Evolutionary conservation across 768 basidiomycete species (phyloP).

Genomic region (Lentinula guzmanii): DNA sequence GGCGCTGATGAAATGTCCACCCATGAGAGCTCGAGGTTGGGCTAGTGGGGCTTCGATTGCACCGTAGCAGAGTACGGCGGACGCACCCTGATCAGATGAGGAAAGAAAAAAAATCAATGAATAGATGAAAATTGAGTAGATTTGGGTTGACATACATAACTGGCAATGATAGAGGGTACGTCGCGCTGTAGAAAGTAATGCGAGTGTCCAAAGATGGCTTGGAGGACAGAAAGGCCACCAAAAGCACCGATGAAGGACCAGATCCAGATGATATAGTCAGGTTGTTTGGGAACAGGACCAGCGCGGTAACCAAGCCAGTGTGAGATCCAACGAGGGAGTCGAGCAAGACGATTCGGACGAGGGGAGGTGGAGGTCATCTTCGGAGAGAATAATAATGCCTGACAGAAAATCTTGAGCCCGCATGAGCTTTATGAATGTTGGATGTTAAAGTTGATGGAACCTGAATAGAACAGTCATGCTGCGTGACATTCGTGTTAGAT

Average conservation of each 20-base stretch:
- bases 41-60: conserved; percentile 46
- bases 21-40: conserved; percentile 45
- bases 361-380: neutral
- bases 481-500: neutral
- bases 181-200: conserved; percentile 39
- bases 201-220: conserved; percentile 42
- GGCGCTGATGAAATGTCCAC: conserved; percentile 47
- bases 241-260: conserved; percentile 54
- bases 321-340: neutral
- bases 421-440: neutral
- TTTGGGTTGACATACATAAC: conserved; percentile 30
- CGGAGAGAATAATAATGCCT: neutral
- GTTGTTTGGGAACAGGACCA: neutral
- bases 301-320: neutral
- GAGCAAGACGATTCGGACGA: neutral
- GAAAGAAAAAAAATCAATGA: neutral
- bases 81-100: conserved; percentile 38
- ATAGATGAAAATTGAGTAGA: too few relatives aligned
- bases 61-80: conserved; percentile 50
- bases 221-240: conserved; percentile 41
- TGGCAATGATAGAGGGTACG: conserved; percentile 42
- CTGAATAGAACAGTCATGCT: neutral
- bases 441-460: neutral
- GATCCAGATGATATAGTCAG: conserved; percentile 32
- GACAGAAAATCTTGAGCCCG: neutral